Conservation (phyloP, 2,329 filamentous ascomycete species). For the Talaromyces rugulosus region DNA sequence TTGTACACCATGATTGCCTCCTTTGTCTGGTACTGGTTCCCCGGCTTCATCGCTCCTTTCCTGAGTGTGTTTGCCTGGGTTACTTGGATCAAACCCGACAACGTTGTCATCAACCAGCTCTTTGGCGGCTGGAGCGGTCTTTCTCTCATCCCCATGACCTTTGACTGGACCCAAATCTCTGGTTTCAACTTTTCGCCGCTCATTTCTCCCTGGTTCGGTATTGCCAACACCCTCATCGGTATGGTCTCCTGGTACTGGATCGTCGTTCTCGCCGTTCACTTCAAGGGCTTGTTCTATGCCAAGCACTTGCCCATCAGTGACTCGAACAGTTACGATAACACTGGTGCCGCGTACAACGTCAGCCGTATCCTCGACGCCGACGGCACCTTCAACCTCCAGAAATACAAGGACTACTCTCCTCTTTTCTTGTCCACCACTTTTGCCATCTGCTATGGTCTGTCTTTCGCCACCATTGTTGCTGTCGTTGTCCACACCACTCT, state of each 20-base stretch:
- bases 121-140: slow-evolving; percentile 67
- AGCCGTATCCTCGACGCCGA: slow-evolving; percentile 58
- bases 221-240: slow-evolving; percentile 67
- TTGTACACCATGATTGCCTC: slow-evolving; percentile 53
- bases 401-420: slow-evolving; percentile 64
- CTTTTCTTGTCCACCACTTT: slow-evolving; percentile 63
- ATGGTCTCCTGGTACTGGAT: slow-evolving; percentile 63
- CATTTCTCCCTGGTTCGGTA: slow-evolving; percentile 69
- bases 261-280: slow-evolving; percentile 59
- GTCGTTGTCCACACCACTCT: slow-evolving; percentile 65
- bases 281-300: slow-evolving; percentile 61
- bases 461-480: slow-evolving; percentile 66
- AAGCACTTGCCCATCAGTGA: slow-evolving; percentile 66
- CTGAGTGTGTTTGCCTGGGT: slow-evolving; percentile 67
- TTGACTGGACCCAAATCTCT: slow-evolving; percentile 71
- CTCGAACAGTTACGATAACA: slow-evolving; percentile 68
- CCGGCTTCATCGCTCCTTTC: slow-evolving; percentile 65
- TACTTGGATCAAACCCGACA: slow-evolving; percentile 69
- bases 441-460: slow-evolving; percentile 64
- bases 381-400: slow-evolving; percentile 58
- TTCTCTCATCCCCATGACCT: slow-evolving; percentile 66
- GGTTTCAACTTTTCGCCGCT: slow-evolving; percentile 66
- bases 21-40: slow-evolving; percentile 66
- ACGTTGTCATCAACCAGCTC: slow-evolving; percentile 64
- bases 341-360: slow-evolving; percentile 60